These are phyloP conservation scores for Pseudogymnoascus sp. DNA, from an alignment of 2,329 filamentous ascomycete species.

Conservation along the genomic window DNA sequence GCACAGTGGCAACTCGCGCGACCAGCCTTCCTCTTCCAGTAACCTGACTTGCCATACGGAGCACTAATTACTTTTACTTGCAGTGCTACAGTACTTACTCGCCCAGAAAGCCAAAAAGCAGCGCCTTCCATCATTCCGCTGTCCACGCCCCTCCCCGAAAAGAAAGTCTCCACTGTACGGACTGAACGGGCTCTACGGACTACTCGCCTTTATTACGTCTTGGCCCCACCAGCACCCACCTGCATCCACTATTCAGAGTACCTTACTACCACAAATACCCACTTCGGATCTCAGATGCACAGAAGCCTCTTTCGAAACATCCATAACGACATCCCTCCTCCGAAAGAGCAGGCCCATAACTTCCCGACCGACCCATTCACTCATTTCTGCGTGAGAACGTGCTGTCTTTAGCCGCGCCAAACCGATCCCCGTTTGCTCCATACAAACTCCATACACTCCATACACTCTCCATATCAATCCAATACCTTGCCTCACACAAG, in stretches of 20 bases:
- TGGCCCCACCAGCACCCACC: neutral
- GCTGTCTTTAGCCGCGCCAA: neutral
- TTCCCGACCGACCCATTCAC: neutral
- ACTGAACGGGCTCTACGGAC: neutral
- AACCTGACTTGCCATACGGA: neutral
- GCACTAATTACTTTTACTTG: neutral
- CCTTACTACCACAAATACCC: neutral
- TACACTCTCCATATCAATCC: neutral
- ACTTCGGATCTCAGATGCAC: neutral
- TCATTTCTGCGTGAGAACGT: neutral
- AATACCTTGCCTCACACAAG: neutral
- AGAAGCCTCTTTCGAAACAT: conserved; percentile 1
- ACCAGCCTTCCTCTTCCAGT: neutral
- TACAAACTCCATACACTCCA: neutral
- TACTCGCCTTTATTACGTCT: neutral
- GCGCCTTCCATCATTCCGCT: neutral
- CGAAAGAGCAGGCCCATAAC: neutral
- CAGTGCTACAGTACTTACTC: neutral
- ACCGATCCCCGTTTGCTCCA: neutral
- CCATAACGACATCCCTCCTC: neutral
- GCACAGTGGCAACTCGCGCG: neutral
- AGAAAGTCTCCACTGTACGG: neutral
- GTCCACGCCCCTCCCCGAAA: neutral
- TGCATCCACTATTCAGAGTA: neutral
- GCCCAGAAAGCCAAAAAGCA: neutral